Percentiles rank a stretch among this genome's conserved stretches.
phyloP scores from a whole-genome alignment of 179 eudicot genomes.

The Spergularia azorica region DNA sequence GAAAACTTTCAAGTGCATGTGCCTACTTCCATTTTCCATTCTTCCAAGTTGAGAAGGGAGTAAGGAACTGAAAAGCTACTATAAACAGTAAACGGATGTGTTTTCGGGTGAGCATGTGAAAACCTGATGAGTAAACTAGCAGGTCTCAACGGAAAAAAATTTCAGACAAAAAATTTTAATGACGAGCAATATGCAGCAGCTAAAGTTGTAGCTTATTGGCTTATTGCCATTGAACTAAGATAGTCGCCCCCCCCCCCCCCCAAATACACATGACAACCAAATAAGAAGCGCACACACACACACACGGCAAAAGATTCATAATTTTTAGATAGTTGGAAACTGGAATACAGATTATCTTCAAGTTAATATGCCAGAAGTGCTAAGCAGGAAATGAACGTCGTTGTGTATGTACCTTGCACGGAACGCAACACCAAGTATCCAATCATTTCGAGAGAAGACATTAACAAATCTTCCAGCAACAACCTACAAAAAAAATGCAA shows the following conservation, averaged over 20 bases:
- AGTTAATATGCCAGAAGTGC: neutral
- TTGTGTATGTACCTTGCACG: constrained; percentile 80
- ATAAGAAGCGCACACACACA: neutral
- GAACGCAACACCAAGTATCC: constrained; percentile 97
- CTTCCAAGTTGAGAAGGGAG: neutral
- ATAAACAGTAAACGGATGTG: neutral
- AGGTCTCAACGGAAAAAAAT: neutral
- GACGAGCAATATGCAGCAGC: neutral
- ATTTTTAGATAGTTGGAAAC: neutral
- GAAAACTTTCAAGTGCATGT: neutral
- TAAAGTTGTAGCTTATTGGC: neutral
- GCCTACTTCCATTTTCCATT: neutral
- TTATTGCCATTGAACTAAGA: neutral
- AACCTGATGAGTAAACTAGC: neutral
- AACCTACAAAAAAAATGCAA: constrained; percentile 49
- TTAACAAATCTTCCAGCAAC: constrained; percentile 95
- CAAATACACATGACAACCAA: no score
- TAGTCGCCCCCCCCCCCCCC: no score
- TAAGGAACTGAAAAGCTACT: neutral
- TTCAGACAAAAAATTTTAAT: neutral
- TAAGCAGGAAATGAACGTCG: neutral
- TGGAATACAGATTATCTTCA: neutral
- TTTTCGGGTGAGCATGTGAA: neutral
- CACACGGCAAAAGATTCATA: neutral
- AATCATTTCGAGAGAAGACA: constrained; percentile 81